Base-by-base conservation (phyloP, 2,329 filamentous ascomycete species). In the Ilyonectria sp. region DNA sequence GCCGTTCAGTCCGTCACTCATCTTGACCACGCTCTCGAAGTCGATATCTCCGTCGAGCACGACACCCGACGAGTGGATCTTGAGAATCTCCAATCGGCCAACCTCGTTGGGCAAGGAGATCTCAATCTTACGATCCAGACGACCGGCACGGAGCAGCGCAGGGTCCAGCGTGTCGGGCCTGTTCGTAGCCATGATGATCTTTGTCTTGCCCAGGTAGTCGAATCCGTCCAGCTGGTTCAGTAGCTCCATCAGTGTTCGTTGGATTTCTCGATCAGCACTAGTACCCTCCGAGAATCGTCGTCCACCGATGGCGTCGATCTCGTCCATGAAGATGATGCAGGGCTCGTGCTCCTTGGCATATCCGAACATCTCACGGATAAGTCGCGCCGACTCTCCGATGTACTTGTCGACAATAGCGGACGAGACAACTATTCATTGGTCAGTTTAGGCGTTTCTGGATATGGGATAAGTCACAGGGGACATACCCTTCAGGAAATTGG, bases 241-340 rank as follows among this genome's bases (percentile, higher is more conserved):
- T 62, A 99, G 88, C 82, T 99, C 96, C 96, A 99, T 99, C 67
- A 99, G 86, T 40, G 96, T 99, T 79, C 96, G 92, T 84, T 99
- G 96, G 75, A 99, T 99, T 82, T 99, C 96, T 78, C 97, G 92
- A 85, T 99, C 96, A 57, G 96, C 96, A 67, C 94, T 97, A 58
- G 96, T 99, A 74, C 97, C 96, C 82, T 99, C 96, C 1, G 94
- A 97, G 83, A 99, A 99, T 77, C 96, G 90, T 76, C 97, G 91
- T 70, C 97, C 97, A 81, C 96, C 96, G 78, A 99, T 99, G 78
- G 96, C 96, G 79, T 99, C 96, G 79, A 99, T 99, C 84, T 99
- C 96, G 87, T 99, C 97, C 96, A 99, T 99, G 89, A 99, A 99
- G 84, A 99, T 99, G 82, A 99, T 99, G 82, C 96, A 99, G 44